phyloP scores from a whole-genome alignment of 2,329 filamentous ascomycete genomes.

The Catunica adiposa region DNA sequence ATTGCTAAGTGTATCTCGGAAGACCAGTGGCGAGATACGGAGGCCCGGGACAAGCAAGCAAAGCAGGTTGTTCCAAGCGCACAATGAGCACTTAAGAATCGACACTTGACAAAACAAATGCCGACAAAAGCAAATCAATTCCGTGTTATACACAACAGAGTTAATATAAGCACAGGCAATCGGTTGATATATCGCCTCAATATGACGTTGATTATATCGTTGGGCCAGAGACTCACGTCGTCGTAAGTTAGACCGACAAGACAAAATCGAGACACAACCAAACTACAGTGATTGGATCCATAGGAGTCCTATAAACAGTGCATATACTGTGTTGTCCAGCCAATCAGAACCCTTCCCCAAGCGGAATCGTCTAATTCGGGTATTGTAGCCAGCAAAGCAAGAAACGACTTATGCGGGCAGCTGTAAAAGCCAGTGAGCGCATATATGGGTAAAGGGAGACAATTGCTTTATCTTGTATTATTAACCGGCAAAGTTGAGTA shows the following conservation, averaged over 20 bases:
- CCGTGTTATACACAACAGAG: neutral
- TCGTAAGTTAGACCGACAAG: slow-evolving; percentile 2
- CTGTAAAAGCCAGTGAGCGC: too few relatives aligned
- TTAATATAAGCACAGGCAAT: neutral
- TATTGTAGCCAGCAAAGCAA: neutral
- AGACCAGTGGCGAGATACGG: too few relatives aligned
- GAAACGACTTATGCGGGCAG: neutral
- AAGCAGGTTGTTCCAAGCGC: too few relatives aligned
- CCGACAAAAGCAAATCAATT: neutral
- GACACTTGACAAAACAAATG: neutral
- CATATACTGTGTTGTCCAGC: neutral
- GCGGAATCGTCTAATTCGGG: neutral
- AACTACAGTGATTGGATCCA: neutral
- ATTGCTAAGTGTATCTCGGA: too few relatives aligned
- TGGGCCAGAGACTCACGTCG: neutral
- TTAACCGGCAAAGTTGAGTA: too few relatives aligned
- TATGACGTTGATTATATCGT: neutral
- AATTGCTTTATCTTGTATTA: too few relatives aligned
- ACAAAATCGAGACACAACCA: slow-evolving; percentile 2
- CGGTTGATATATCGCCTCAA: neutral
- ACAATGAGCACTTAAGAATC: too few relatives aligned
- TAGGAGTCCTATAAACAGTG: neutral
- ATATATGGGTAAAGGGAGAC: too few relatives aligned
- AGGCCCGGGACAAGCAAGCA: too few relatives aligned
- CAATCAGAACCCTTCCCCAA: neutral